A percentile compares a stretch with the other conserved stretches of the same genome.
phyloP scores from a whole-genome alignment of 1,284 basidiomycete species.

The Apiotrichum akiyoshidainum region DNA sequence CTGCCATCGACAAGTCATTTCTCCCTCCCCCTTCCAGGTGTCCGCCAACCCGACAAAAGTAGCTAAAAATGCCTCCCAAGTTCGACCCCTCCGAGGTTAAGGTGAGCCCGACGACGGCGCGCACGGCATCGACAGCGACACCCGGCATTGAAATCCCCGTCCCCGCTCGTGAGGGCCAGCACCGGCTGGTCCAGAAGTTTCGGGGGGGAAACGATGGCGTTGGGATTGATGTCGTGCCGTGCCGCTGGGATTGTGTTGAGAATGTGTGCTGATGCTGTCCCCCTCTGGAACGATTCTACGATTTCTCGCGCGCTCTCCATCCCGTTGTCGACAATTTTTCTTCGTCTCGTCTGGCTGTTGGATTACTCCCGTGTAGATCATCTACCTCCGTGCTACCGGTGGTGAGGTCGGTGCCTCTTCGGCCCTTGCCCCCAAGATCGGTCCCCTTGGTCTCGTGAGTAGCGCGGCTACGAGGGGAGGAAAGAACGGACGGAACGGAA shows the following conservation, averaged over 20 bases:
- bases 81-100: slow-evolving; percentile 52
- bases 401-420: slow-evolving; percentile 99
- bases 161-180: no score
- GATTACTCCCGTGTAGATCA: slow-evolving; percentile 59
- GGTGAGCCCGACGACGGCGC: slow-evolving; percentile 32
- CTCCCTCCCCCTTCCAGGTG: background rate
- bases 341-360: no score
- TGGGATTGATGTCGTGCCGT: background rate
- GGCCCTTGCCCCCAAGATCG: slow-evolving; percentile 98
- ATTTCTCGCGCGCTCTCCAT: background rate
- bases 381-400: slow-evolving; percentile 98
- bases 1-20: background rate
- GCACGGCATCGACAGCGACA: background rate
- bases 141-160: background rate
- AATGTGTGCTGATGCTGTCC: background rate
- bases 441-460: slow-evolving; percentile 97
- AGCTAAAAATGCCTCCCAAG: slow-evolving; percentile 49
- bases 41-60: slow-evolving; percentile 4
- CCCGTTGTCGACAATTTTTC: background rate
- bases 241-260: background rate
- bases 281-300: background rate
- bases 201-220: background rate
- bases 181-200: no score
- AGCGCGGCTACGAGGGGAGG: background rate
- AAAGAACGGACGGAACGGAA: background rate